Conservation (phyloP, 805 yeast genomes). For the Starmerella davenportii region DNA sequence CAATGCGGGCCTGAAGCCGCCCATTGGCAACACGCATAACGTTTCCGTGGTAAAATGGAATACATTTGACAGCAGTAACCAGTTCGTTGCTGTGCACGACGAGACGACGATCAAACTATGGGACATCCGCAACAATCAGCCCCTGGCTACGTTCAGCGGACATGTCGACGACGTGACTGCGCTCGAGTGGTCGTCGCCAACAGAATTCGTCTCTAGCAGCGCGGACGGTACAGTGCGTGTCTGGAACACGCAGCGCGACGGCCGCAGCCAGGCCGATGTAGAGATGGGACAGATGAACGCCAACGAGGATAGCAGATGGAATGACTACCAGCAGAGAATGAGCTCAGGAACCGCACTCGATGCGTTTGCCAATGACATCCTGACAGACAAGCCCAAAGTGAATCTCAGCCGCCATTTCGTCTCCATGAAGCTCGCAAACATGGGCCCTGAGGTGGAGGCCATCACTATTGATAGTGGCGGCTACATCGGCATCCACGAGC, state of each 20-base stretch:
- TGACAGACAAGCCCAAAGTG: conserved; percentile 14
- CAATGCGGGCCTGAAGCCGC: conserved; percentile 31
- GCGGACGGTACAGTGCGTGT: conserved; percentile 49
- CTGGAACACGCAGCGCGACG: conserved; percentile 33
- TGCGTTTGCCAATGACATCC: conserved; percentile 14
- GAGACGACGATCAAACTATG: conserved; percentile 41
- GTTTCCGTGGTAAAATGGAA: conserved; percentile 46
- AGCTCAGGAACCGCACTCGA: conserved; percentile 11
- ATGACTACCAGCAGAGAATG: conserved; percentile 18
- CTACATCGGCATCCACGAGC: conserved; percentile 21
- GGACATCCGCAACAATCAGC: conserved; percentile 50
- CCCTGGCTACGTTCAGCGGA: conserved; percentile 36
- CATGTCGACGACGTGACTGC: conserved; percentile 38
- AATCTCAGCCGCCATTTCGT: conserved; percentile 19
- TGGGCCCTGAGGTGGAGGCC: conserved; percentile 12
- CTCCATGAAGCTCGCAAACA: conserved; percentile 13
- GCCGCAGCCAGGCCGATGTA: not conserved
- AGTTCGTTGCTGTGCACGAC: conserved; percentile 46
- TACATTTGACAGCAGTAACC: conserved; percentile 27
- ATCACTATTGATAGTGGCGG: conserved; percentile 21
- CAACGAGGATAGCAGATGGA: conserved; percentile 12
- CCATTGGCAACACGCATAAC: conserved; percentile 19
- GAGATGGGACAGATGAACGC: not conserved
- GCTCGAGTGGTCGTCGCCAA: conserved; percentile 38
- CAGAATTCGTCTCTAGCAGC: conserved; percentile 40